phyloP scores from a whole-genome alignment of 768 basidiomycete species.

The Podaxis pistillaris region DNA sequence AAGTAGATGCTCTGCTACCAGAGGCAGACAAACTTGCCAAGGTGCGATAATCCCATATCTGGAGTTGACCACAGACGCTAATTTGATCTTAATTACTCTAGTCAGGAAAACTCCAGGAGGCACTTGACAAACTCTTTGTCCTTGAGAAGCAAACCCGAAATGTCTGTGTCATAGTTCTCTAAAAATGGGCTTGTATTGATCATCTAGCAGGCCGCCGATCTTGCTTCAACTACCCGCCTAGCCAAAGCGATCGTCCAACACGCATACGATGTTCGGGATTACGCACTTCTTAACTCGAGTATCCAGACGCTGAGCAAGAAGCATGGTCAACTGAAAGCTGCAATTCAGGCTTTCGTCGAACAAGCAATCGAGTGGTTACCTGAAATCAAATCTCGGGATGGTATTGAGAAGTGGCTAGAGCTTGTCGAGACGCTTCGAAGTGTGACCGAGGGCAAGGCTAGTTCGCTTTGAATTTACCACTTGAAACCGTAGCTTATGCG shows the following conservation, averaged over 20 bases:
- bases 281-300: conserved; percentile 66
- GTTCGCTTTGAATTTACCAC: conserved; percentile 21
- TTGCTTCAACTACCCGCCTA: conserved; percentile 85
- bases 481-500: neutral
- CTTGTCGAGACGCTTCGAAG: conserved; percentile 84
- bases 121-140: conserved; percentile 82
- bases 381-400: conserved; percentile 65
- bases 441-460: conserved; percentile 96
- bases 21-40: conserved; percentile 67
- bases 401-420: conserved; percentile 78
- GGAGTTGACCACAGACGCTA: conserved; percentile 7
- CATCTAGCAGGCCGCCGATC: conserved; percentile 79
- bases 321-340: conserved; percentile 93
- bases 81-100: conserved; percentile 29
- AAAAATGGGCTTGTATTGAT: neutral
- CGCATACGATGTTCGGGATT: conserved; percentile 70
- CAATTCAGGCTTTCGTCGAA: conserved; percentile 90
- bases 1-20: conserved; percentile 75
- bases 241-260: conserved; percentile 72
- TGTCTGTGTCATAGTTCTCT: conserved; percentile 42
- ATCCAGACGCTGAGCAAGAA: conserved; percentile 83
- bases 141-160: conserved; percentile 98
- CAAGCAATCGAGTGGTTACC: conserved; percentile 79
- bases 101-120: conserved; percentile 82
- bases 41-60: conserved; percentile 41